phyloP scores from a whole-genome alignment of 192 early-diverging fungal species.

The Mortierella alpina region DNA sequence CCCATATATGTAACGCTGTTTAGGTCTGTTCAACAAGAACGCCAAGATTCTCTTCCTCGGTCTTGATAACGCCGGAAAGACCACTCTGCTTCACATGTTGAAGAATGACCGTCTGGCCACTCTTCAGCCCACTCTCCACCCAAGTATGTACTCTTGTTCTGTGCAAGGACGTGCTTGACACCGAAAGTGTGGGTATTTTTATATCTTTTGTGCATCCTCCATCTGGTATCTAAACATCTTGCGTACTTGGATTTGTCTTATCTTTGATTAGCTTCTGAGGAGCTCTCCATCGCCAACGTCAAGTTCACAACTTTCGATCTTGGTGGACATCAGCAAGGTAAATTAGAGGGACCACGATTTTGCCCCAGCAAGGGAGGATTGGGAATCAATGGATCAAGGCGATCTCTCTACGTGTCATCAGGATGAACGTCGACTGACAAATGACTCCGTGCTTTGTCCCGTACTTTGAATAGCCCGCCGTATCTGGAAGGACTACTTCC shows the following conservation, averaged over 20 bases:
- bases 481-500: slow-evolving; percentile 99
- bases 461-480: slow-evolving; percentile 74
- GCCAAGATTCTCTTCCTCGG: slow-evolving; percentile 99
- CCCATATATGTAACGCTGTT: background rate
- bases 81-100: slow-evolving; percentile 98
- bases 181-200: background rate
- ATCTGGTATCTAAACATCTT: background rate
- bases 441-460: background rate
- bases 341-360: background rate
- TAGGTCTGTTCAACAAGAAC: slow-evolving; percentile 98
- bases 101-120: slow-evolving; percentile 98
- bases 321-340: slow-evolving; percentile 95
- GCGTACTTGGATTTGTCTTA: background rate
- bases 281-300: slow-evolving; percentile 96
- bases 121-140: slow-evolving; percentile 95
- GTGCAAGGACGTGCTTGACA: background rate
- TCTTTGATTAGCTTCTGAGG: slow-evolving; percentile 83
- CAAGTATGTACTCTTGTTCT: slow-evolving; percentile 73
- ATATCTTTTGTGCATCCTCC: background rate
- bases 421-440: background rate
- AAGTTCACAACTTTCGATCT: slow-evolving; percentile 98
- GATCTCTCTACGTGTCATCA: slow-evolving; percentile 15
- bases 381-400: slow-evolving; percentile 27
- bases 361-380: background rate
- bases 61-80: slow-evolving; percentile 98